Evolutionary conservation across 257 asterid genomes (phyloP), one percentile per base, ranked within the genome.

Genomic region (Verbascum thapsus): DNA sequence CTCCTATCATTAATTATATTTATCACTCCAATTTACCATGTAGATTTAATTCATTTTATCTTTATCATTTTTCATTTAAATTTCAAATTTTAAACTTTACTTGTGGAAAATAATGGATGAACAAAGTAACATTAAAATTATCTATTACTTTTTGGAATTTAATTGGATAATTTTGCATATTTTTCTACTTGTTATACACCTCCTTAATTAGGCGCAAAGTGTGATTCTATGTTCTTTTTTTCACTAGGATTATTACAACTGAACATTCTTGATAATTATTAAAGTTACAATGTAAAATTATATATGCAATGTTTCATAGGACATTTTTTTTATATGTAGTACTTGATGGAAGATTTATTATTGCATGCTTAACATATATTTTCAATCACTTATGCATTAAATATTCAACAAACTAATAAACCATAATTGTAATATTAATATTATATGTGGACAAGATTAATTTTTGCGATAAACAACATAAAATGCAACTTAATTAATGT

Each of bases 401-500:
- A 50, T 50, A 26, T 48, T 49, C 37, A 10, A 10, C 52, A 47
- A 34, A n/a, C n/a, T n/a, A n/a, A 13, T 44, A 3, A 67, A 11
- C 37, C 11, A 47, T 19, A 1, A 35, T 42, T 56, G 32, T 50
- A 56, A 55, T n/a, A n/a, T n/a, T n/a, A n/a, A n/a, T 13, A 45
- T 34, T 47, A 37, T 22, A 12, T 59, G 34, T 7, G 54, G 73
- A 68, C 62, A 59, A 59, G 30, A 44, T 17, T 20, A 19, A 58
- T 43, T 58, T 58, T 40, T 34, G 71, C 48, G 18, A 65, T 42
- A 19, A 64, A 58, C 45, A n/a, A n/a, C n/a, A 70, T 7, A 65
- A 51, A 11, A 19, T 65, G 40, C 72, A 48, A 10, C 38, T 20
- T 39, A 5, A 13, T 69, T 20, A 50, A 10, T 32, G n/a, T 37